Evolutionary conservation across 2,329 filamentous ascomycete genomes (phyloP).

Genomic region (Botrytis tulipae): DNA sequence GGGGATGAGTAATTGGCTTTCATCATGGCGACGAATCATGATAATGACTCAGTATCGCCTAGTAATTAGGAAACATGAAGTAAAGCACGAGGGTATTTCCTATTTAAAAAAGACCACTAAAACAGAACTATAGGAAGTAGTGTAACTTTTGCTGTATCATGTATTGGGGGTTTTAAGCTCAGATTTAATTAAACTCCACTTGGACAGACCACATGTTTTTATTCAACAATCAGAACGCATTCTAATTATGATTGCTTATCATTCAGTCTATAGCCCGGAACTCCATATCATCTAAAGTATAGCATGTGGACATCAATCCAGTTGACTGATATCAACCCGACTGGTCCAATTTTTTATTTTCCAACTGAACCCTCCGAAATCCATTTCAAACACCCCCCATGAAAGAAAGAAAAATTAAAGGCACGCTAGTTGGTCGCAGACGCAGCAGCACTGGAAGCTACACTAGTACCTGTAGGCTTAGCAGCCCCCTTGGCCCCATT

Average conservation of each 20-base stretch:
- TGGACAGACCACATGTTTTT: neutral
- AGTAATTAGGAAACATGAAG: neutral
- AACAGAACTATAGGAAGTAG: neutral
- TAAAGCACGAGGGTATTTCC: neutral
- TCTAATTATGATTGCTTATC: neutral
- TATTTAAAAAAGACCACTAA: fast-evolving
- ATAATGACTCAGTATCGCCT: fast-evolving
- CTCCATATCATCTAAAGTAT: neutral
- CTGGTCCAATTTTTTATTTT: too few relatives aligned
- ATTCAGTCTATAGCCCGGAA: neutral
- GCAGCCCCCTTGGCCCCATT: neutral
- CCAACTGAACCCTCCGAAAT: neutral
- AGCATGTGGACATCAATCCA: neutral
- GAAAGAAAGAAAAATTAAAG: neutral
- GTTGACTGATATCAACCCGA: neutral
- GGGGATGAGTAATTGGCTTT: fast-evolving
- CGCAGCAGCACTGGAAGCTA: neutral
- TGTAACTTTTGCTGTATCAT: neutral
- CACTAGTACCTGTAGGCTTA: neutral
- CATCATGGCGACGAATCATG: neutral
- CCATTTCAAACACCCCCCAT: neutral
- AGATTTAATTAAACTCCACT: neutral
- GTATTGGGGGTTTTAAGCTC: neutral
- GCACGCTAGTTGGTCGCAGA: neutral
- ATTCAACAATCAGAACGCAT: neutral